Evolutionary conservation across 805 yeast genomes (phyloP), one percentile per base, ranked within the genome.

Genomic region (Candida michaelii): DNA sequence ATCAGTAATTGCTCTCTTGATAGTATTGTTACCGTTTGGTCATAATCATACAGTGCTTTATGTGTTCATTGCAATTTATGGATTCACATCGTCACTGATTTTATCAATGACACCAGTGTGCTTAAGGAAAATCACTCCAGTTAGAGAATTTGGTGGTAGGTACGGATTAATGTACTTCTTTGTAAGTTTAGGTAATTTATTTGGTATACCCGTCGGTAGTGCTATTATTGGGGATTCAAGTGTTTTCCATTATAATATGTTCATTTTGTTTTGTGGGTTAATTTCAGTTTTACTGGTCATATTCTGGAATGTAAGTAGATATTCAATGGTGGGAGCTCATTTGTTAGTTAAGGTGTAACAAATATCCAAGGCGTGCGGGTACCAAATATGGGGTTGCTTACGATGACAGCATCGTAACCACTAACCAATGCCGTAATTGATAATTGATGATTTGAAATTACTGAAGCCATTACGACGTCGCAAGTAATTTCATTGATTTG

Each of bases 11-110:
- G 58, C 77, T 14, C 68, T 78, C 2, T 63, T 83, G 36, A 67
- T 70, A 0, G 52, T 83, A n/a, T 83, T 89, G 89, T 60, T 82
- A 15, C 89, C 90, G 1, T 75, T 81, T 42, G 89, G 87, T 0
- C 44, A 55, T 7, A 50, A 58, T 38, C 42, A 65, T 21, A 61
- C 60, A 1, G 73, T 68, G 0, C 59, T 82, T 40, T 75, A 78
- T 49, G 68, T 69, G 0, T 84, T 82, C 56, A 64, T 82, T 6
- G 74, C 69, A 0, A 38, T 75, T 3, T 77, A 74, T 53, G 89
- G 89, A 0, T 77, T 82, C 51, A 71, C 75, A 43, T 69, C 77
- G 23, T 81, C 88, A 3, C 76, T 85, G 14, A 77, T 84, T 4
- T 63, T 85, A 31, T 73, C 86, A 0, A 54, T 85, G 38, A 76